Evolutionary conservation across 441 rosid genomes (phyloP), one percentile per base, ranked within the genome.

Genomic region (Pelargonium cotyledonis): DNA sequence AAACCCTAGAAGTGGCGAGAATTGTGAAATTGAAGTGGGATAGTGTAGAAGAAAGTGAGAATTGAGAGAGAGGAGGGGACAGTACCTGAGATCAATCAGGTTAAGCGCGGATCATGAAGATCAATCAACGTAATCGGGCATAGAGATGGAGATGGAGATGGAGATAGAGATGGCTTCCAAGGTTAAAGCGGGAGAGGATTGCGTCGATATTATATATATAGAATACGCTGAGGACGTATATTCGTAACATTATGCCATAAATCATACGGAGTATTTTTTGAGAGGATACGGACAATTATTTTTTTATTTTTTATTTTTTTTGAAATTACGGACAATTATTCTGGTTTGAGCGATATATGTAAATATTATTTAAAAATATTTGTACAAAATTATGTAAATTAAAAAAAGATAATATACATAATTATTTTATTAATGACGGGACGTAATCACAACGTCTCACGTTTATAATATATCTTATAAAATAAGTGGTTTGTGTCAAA

Each of bases 141-240:
- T 14, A 26, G 1, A 23, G 8, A 16, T 4, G 12, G 21, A 60
- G 64, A 16, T 4, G 12, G 21, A 60, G 64, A 23, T 3, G 5
- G 29, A 18, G n/a, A 19, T 8, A 23, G 38, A 23, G 3, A 60
- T 11, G 64, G 35, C 14, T 23, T 60, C 23, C 10, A 21, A 60
- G 10, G 64, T 23, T 60, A 14, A 60, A 60, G 64, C 64, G 64
- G 64, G 64, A 60, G 64, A 21, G 64, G 64, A 58, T 58, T 58
- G 63, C 23, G 63, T 58, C 61, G 18, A 8, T 1, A 55, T 3
- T 11, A 55, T 55, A 55, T 16, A 16, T 55, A 55, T 16, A 55
- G n/a, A 58, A 58, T 9, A 58, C 12, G 19, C 6, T 40, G 26
- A 38, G 0, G 15, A 21, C 21, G 26, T 1, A 40, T 15, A n/a